Evolutionary conservation across 1,139 yeast genomes (phyloP), one percentile per base, ranked within the genome.

Genomic region (Meyerozyma elateridarum): DNA sequence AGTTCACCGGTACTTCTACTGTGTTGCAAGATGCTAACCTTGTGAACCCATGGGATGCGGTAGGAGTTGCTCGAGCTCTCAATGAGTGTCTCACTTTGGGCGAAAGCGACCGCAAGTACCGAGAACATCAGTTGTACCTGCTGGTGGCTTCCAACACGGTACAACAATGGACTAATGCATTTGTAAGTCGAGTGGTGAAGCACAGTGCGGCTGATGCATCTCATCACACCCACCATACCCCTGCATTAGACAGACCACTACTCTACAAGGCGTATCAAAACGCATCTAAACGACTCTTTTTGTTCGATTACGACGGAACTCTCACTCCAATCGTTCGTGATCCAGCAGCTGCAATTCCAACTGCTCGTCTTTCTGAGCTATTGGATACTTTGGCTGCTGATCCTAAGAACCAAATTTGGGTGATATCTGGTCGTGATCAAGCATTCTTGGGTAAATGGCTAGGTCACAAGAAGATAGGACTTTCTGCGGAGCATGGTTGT

Each of bases 311-410:
- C 53, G 99, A 91, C 55, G 99, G 99, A 18, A 91, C 99, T 0
- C 69, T 91, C 46, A 85, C 97, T 0, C 97, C 97, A 6, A 91
- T 91, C 52, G 97, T 91, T 4, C 74, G 79, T 25, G 97, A 91
- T 47, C 99, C 99, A 1, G 88, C 93, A n/a, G 96, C 98, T 0
- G 98, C 98, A 1, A 84, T 91, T 30, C 99, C 99, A 2, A 79
- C 95, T 1, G 78, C 81, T 7, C 71, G 83, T 44, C 65, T 91
- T 32, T 70, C 77, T 40, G 59, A 65, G 11, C 76, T 83, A 6
- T 60, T 93, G 38, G 68, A 73, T 24, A 61, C 67, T 20, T 66
- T 93, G 35, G 66, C 83, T 2, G 67, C 68, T 3, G 97, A 91
- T 53, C 91, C 93, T 3, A 70, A 70, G 40, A 93, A 93, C 57